Evolutionary conservation across 2,329 filamentous ascomycete genomes (phyloP).

Genomic region (Sporothrix protearum): DNA sequence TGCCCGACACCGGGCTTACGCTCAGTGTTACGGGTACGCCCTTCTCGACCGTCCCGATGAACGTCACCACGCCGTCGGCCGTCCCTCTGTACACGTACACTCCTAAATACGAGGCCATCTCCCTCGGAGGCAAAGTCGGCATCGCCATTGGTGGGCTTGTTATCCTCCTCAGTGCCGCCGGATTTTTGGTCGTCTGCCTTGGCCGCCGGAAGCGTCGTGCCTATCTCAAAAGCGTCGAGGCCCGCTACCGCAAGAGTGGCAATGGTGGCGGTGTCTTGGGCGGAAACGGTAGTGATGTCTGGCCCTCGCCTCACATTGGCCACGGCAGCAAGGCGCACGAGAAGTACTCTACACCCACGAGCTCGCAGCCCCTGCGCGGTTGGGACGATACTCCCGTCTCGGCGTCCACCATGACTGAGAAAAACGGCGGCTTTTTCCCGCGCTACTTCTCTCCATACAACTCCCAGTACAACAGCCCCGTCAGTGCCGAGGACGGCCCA

Average conservation of each 20-base stretch:
- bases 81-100: conserved; percentile 40
- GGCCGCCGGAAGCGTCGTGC: conserved; percentile 54
- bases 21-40: conserved; percentile 51
- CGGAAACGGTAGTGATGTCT: conserved; percentile 27
- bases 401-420: conserved; percentile 31
- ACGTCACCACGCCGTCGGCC: conserved; percentile 49
- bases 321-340: conserved; percentile 32
- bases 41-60: conserved; percentile 49
- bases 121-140: conserved; percentile 55
- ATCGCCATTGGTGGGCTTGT: conserved; percentile 53
- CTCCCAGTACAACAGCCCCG: conserved; percentile 58
- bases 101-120: conserved; percentile 47
- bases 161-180: conserved; percentile 46
- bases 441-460: conserved; percentile 59
- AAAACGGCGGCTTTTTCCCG: conserved; percentile 36
- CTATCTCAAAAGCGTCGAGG: conserved; percentile 48
- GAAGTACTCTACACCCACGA: conserved; percentile 52
- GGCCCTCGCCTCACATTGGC: conserved; percentile 38
- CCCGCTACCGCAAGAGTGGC: conserved; percentile 34
- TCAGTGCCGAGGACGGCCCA: conserved; percentile 45
- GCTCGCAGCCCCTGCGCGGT: conserved; percentile 49
- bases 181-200: conserved; percentile 53
- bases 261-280: conserved; percentile 32
- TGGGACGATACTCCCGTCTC: conserved; percentile 52
- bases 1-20: conserved; percentile 44